phyloP scores from a whole-genome alignment of 192 early-diverging fungal species.

The Coemansia brasiliensis region DNA sequence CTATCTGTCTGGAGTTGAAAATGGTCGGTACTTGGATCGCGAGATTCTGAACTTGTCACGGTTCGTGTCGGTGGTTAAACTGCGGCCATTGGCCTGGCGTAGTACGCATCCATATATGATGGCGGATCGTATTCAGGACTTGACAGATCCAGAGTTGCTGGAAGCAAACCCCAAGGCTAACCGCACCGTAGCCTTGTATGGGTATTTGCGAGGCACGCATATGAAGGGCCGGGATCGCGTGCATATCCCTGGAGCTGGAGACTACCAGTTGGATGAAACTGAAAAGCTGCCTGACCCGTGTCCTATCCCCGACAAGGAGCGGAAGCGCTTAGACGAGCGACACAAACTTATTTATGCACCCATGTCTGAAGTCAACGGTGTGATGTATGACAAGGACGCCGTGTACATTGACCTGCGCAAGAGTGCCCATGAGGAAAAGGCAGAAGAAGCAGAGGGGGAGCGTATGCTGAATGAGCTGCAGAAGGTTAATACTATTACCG shows the following conservation, averaged over 20 bases:
- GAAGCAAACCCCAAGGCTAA: constrained; percentile 81
- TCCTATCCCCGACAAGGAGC: constrained; percentile 92
- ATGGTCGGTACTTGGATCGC: constrained; percentile 89
- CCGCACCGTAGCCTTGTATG: constrained; percentile 91
- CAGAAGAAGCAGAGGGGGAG: constrained; percentile 73
- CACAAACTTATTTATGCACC: constrained; percentile 97
- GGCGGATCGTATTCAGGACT: constrained; percentile 94
- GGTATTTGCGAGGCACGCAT: constrained; percentile 94
- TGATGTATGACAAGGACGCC: constrained; percentile 99
- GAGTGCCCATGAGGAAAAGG: constrained; percentile 55
- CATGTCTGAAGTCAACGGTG: constrained; percentile 96
- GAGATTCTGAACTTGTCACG: constrained; percentile 93
- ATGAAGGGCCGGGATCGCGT: constrained; percentile 83
- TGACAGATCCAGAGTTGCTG: constrained; percentile 88
- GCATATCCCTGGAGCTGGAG: constrained; percentile 95
- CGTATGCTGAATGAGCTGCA: constrained; percentile 92
- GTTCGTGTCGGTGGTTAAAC: constrained; percentile 98
- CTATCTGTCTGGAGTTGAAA: constrained; percentile 94
- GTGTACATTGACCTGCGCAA: constrained; percentile 96
- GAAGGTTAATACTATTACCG: constrained; percentile 60
- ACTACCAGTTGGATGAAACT: constrained; percentile 75
- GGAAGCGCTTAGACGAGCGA: constrained; percentile 86
- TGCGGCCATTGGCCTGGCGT: constrained; percentile 95
- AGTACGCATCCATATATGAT: constrained; percentile 97
- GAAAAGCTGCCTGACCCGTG: constrained; percentile 89